Evolutionary conservation across 2,329 filamentous ascomycete genomes (phyloP).

Genomic region (Alternaria longipes): DNA sequence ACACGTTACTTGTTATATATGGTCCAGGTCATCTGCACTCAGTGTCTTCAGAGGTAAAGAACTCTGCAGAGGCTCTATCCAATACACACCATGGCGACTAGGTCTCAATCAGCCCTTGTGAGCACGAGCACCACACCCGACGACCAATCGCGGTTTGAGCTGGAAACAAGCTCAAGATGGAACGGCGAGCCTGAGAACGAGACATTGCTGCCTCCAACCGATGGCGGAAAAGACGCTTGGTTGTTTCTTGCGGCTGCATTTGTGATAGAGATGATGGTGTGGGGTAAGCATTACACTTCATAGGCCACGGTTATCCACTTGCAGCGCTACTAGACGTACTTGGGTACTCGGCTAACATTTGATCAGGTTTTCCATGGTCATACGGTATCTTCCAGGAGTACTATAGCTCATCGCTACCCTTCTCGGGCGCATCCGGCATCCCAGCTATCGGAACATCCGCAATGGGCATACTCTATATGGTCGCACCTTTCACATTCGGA

Average conservation of each 20-base stretch:
- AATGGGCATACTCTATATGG: conserved; percentile 62
- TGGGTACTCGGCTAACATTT: conserved; percentile 6
- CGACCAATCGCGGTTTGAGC: conserved; percentile 8
- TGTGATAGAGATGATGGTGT: conserved; percentile 62
- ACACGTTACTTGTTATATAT: background rate
- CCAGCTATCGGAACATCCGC: conserved; percentile 72
- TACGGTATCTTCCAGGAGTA: conserved; percentile 78
- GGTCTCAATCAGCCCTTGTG: conserved; percentile 2
- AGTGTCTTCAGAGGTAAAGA: background rate
- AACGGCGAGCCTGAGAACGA: conserved; percentile 14
- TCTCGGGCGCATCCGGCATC: conserved; percentile 62
- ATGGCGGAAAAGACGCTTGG: conserved; percentile 63
- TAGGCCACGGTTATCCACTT: background rate
- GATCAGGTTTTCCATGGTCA: conserved; percentile 70
- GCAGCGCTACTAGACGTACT: background rate
- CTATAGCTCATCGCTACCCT: conserved; percentile 68
- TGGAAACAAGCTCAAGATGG: conserved; percentile 14
- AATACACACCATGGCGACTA: background rate
- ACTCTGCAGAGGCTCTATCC: background rate
- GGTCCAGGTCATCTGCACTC: background rate
- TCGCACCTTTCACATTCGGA: conserved; percentile 52
- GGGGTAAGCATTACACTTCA: conserved; percentile 42
- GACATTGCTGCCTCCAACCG: conserved; percentile 55
- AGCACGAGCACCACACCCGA: background rate
- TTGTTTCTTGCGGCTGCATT: conserved; percentile 61